Conservation (phyloP, 441 rosid genomes). For the Francoa sonchifolia region DNA sequence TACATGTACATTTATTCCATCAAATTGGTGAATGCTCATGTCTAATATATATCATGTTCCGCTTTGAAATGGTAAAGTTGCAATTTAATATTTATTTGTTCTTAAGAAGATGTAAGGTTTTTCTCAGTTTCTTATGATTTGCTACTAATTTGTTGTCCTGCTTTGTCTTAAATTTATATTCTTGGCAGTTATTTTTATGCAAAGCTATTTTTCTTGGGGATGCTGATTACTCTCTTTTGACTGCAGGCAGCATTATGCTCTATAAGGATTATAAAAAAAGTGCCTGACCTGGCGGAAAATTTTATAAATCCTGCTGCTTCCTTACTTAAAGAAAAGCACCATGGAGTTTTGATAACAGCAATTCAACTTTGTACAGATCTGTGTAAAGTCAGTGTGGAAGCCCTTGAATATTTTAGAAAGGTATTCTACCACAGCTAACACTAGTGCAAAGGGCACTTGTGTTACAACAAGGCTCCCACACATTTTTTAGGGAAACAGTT, state of each 20-base stretch:
- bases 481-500: slow-evolving; percentile 5
- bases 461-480: too few species aligned
- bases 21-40: too few species aligned
- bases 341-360: slow-evolving; percentile 91
- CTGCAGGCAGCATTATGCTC: slow-evolving; percentile 92
- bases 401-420: slow-evolving; percentile 80
- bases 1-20: too few species aligned
- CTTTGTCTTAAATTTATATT: too few species aligned
- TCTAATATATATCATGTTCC: too few species aligned
- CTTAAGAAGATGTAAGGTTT: too few species aligned
- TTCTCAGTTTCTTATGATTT: too few species aligned
- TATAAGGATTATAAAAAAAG: slow-evolving; percentile 87
- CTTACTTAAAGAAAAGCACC: slow-evolving; percentile 95
- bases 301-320: slow-evolving; percentile 78
- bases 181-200: slow-evolving; percentile 1
- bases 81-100: too few species aligned
- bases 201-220: slow-evolving; percentile 9
- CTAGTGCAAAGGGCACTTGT: too few species aligned
- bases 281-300: slow-evolving; percentile 95
- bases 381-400: slow-evolving; percentile 78
- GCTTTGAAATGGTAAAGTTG: too few species aligned
- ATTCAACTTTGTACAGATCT: slow-evolving; percentile 90
- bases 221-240: slow-evolving; percentile 15
- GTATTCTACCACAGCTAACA: too few species aligned
- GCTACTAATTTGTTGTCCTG: too few species aligned